Evolutionary conservation across 257 asterid genomes (phyloP).

Genomic region (Capsicum rhomboideum): DNA sequence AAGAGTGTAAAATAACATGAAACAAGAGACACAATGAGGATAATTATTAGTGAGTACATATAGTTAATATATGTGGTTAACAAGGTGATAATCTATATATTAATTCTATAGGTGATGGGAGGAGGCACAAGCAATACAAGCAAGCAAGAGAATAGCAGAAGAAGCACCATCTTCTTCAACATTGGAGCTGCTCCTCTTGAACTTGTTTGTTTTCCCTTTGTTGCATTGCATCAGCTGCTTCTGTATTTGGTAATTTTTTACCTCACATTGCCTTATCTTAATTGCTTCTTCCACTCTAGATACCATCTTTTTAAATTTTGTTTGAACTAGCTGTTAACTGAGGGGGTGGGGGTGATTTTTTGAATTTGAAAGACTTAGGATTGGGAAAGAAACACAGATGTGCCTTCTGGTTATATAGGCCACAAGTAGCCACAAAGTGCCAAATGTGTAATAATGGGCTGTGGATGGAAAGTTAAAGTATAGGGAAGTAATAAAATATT

Average conservation of each 20-base stretch:
- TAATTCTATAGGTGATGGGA: neutral
- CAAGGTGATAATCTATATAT: neutral
- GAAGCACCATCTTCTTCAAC: constrained; percentile 65
- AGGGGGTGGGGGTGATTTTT: neutral
- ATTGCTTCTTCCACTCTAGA: constrained; percentile 38
- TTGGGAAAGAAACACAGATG: neutral
- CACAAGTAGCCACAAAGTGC: neutral
- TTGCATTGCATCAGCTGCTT: constrained; percentile 31
- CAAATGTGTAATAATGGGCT: neutral
- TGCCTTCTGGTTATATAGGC: neutral
- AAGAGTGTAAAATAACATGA: no score
- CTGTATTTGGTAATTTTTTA: neutral
- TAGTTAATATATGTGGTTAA: neutral
- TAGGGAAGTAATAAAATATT: neutral
- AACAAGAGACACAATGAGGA: no score
- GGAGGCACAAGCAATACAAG: constrained; percentile 63
- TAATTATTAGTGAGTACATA: no score
- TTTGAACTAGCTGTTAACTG: neutral
- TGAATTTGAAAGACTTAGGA: neutral
- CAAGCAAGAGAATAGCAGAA: constrained; percentile 58
- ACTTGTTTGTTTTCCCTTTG: constrained; percentile 51
- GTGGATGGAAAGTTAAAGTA: neutral
- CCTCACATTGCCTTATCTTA: constrained; percentile 20
- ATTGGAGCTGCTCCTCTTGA: constrained; percentile 60
- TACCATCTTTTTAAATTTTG: constrained; percentile 29